Conservation (phyloP, 139 green algal genomes). For the Chlamydomonas eustigma region DNA sequence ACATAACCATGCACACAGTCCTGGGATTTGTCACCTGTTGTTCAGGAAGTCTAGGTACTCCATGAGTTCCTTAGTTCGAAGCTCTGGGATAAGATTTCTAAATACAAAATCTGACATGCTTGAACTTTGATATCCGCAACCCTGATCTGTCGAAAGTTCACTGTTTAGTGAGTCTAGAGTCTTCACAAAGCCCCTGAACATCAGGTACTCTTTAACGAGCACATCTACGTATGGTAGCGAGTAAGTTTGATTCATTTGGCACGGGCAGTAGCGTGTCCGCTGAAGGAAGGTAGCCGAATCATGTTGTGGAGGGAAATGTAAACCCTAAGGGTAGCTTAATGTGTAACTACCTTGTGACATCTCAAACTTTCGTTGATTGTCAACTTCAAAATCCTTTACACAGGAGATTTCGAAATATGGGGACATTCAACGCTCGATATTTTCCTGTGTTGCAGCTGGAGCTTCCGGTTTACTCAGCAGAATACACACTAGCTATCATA, state of each 20-base stretch:
- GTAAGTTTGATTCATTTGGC: no score
- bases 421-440: no score
- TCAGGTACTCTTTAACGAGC: constrained; percentile 57
- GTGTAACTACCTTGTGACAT: no score
- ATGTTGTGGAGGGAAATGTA: no score
- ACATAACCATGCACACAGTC: no score
- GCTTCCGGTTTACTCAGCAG: neutral
- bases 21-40: neutral
- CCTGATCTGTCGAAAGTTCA: constrained; percentile 31
- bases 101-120: constrained; percentile 34
- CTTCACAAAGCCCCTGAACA: constrained; percentile 51
- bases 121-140: constrained; percentile 32
- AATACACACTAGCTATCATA: neutral
- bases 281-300: no score
- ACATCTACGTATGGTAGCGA: constrained; percentile 51
- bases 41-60: constrained; percentile 33
- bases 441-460: neutral
- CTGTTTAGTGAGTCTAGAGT: constrained; percentile 19
- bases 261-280: no score
- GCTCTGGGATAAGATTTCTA: constrained; percentile 24
- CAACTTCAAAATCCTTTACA: no score
- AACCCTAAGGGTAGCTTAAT: no score
- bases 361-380: no score
- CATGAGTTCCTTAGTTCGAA: constrained; percentile 24
- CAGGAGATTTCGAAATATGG: no score